phyloP scores from a whole-genome alignment of 805 yeast species.

The Candida chilensis region DNA sequence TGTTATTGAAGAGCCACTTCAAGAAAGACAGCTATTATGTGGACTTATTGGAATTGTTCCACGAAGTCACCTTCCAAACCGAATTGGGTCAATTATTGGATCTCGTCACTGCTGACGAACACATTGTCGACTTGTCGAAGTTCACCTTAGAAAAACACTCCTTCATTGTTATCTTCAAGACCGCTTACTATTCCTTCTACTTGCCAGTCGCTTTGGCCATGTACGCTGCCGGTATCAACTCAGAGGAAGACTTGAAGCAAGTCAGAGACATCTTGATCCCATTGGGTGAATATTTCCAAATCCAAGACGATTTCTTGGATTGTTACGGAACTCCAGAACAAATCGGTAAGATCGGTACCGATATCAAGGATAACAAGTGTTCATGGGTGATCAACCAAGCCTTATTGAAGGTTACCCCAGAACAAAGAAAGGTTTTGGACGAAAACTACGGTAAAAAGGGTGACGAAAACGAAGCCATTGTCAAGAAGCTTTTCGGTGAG shows the following conservation, averaged over 20 bases:
- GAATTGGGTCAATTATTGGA: slow-evolving; percentile 96
- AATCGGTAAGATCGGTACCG: slow-evolving; percentile 98
- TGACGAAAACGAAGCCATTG: slow-evolving; percentile 51
- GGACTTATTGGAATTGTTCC: slow-evolving; percentile 88
- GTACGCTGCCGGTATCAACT: slow-evolving; percentile 77
- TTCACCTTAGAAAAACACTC: slow-evolving; percentile 87
- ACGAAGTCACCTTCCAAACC: slow-evolving; percentile 95
- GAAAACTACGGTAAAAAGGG: slow-evolving; percentile 86
- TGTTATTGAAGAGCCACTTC: slow-evolving; percentile 84
- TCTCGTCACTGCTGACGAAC: slow-evolving; percentile 95
- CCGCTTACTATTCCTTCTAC: slow-evolving; percentile 96
- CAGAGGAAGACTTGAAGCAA: slow-evolving; percentile 73
- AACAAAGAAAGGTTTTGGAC: slow-evolving; percentile 77
- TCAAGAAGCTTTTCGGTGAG: slow-evolving; percentile 67
- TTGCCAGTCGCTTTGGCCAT: slow-evolving; percentile 96
- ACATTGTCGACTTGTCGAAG: slow-evolving; percentile 78
- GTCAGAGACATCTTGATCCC: slow-evolving; percentile 84
- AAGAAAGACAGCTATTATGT: slow-evolving; percentile 73
- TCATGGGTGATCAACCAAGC: slow-evolving; percentile 97
- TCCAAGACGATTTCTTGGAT: slow-evolving; percentile 95
- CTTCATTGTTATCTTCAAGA: slow-evolving; percentile 91
- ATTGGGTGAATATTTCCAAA: slow-evolving; percentile 96
- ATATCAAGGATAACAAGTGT: slow-evolving; percentile 96
- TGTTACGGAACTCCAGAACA: slow-evolving; percentile 96
- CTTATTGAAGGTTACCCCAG: slow-evolving; percentile 63